Conservation (phyloP, 257 asterid species). For the Galeopsis tetrahit region DNA sequence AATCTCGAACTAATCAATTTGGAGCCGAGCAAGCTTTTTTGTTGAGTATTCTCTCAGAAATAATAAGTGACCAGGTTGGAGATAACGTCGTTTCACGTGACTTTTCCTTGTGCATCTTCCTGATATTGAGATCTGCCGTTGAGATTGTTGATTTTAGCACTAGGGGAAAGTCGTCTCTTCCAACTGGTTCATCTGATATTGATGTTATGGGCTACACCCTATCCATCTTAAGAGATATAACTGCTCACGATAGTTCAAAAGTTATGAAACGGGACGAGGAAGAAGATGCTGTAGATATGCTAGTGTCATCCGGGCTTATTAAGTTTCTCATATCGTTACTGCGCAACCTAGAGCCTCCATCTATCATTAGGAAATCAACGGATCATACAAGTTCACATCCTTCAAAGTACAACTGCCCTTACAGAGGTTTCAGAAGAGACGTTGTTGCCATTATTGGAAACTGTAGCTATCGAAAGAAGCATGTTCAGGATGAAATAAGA, state of each 20-base stretch:
- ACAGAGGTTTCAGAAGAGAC: conserved; percentile 84
- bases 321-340: conserved; percentile 62
- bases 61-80: conserved; percentile 50
- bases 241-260: conserved; percentile 50
- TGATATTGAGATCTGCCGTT: conserved; percentile 49
- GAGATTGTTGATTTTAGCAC: conserved; percentile 48
- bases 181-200: conserved; percentile 58
- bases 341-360: conserved; percentile 72
- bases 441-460: conserved; percentile 75
- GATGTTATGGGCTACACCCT: conserved; percentile 76
- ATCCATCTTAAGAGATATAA: conserved; percentile 68
- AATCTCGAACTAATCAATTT: conserved; percentile 2
- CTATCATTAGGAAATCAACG: conserved; percentile 56
- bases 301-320: conserved; percentile 66
- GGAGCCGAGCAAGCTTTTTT: conserved; percentile 58
- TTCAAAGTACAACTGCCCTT: conserved; percentile 59
- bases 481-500: conserved; percentile 74
- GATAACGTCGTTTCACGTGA: conserved; percentile 45
- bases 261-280: conserved; percentile 34
- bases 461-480: conserved; percentile 61
- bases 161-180: conserved; percentile 55
- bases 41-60: conserved; percentile 60
- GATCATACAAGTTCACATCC: conserved; percentile 33
- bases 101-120: conserved; percentile 49
- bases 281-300: conserved; percentile 44